These are phyloP conservation scores for Aplosporella prunicola DNA, from an alignment of 2,329 filamentous ascomycete genomes.

Conservation along the genomic window DNA sequence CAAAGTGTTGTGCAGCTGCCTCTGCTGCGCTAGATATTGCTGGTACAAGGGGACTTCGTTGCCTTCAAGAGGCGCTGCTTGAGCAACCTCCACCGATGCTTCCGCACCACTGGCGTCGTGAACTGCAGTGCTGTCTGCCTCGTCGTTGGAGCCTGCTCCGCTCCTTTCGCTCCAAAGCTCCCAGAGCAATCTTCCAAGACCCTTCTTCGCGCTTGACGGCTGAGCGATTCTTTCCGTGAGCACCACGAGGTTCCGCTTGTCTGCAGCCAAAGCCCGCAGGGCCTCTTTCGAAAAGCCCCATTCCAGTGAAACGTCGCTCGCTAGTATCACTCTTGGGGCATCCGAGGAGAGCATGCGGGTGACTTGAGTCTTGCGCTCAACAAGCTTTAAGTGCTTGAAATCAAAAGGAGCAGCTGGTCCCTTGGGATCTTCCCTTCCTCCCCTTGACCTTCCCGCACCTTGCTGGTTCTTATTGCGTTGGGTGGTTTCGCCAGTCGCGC, in stretches of 20 bases:
- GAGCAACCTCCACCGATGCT: slow-evolving; percentile 23
- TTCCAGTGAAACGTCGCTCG: slow-evolving; percentile 80
- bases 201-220: slow-evolving; percentile 23
- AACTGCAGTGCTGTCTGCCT: slow-evolving; percentile 49
- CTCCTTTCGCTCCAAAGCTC: slow-evolving; percentile 36
- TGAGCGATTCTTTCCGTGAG: slow-evolving; percentile 64
- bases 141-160: slow-evolving; percentile 15
- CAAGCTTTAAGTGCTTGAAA: slow-evolving; percentile 71
- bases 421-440: slow-evolving; percentile 37
- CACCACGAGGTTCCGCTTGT: slow-evolving; percentile 74
- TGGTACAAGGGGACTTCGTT: slow-evolving; percentile 77
- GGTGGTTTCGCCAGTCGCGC: slow-evolving; percentile 22
- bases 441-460: slow-evolving; percentile 25
- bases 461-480: slow-evolving; percentile 27
- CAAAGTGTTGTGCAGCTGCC: slow-evolving; percentile 74
- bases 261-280: slow-evolving; percentile 62
- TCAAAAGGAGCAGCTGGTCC: slow-evolving; percentile 67
- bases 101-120: slow-evolving; percentile 53
- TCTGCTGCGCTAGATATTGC: slow-evolving; percentile 81
- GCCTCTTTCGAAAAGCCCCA: slow-evolving; percentile 91
- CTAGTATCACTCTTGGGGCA: slow-evolving; percentile 67
- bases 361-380: slow-evolving; percentile 75
- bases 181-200: slow-evolving; percentile 67
- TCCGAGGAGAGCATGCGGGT: slow-evolving; percentile 53
- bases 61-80: slow-evolving; percentile 58